Conservation (phyloP, 805 yeast genomes). For the Lachancea nothofagi region DNA sequence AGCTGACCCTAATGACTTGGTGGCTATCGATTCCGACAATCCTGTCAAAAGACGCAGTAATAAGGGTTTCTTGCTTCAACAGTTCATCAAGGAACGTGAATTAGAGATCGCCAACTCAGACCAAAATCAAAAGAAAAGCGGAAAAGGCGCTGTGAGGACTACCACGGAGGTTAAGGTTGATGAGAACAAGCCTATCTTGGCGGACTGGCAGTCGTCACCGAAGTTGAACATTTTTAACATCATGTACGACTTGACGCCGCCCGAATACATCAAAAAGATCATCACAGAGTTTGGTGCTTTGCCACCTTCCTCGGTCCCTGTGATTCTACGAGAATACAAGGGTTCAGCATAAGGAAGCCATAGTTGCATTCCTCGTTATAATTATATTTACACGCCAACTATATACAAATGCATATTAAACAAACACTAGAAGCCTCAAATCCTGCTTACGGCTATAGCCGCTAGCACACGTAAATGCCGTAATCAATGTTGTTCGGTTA, state of each 20-base stretch:
- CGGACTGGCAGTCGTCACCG: conserved; percentile 59
- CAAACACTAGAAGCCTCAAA: neutral
- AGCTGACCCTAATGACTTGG: conserved; percentile 69
- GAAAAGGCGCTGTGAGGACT: conserved; percentile 21
- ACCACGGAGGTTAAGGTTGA: conserved; percentile 25
- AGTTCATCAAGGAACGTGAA: conserved; percentile 44
- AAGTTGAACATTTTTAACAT: conserved; percentile 72
- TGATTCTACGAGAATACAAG: conserved; percentile 88
- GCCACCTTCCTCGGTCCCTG: conserved; percentile 98
- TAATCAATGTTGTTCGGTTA: neutral
- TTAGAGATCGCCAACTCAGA: conserved; percentile 25
- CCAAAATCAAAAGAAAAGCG: conserved; percentile 25
- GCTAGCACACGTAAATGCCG: too few relatives aligned
- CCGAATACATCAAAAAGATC: conserved; percentile 86
- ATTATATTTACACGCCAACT: conserved; percentile 9
- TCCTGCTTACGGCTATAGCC: neutral
- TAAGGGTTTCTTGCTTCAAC: conserved; percentile 60
- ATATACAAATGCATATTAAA: conserved; percentile 8
- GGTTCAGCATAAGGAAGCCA: conserved; percentile 27
- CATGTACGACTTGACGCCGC: conserved; percentile 91
- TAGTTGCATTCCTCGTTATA: neutral
- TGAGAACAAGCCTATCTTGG: conserved; percentile 40
- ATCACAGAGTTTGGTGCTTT: conserved; percentile 94
- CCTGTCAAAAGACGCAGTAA: conserved; percentile 45
- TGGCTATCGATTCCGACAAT: conserved; percentile 45